Evolutionary conservation across 108 stramenopile genomes (phyloP), one percentile per base, ranked within the genome.

Genomic region (Skeletonema tropicum): DNA sequence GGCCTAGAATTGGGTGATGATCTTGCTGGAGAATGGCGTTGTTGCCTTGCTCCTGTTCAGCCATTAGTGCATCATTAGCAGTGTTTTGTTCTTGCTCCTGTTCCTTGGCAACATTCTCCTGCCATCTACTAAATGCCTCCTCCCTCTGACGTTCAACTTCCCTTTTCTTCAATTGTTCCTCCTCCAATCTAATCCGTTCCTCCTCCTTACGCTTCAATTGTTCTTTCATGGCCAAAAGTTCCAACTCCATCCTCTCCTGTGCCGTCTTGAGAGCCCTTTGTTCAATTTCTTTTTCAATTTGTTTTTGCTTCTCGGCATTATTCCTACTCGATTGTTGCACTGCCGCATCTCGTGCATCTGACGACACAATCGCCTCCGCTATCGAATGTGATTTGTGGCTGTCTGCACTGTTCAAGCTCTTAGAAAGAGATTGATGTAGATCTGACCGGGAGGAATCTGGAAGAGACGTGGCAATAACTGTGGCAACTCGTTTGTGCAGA

Each of bases 1-100:
- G 74, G n/a, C 92, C 92, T 23, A 92, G 66, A 49, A 92, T 76
- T 2, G 92, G 92, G 66, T 92, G 89, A n/a, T 70, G 66, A 10
- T 52, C 3, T 19, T 63, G n/a, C 21, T 63, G n/a, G 2, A 14
- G 0, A 29, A 13, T 32, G 41, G 5, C 46, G 9, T 36, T 12
- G 0, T 33, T 60, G 32, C 2, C 8, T 2, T 60, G 30, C 30
- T 60, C 21, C 31, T 21, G 11, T 2, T 32, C 59, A 30, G 30
- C 7, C 7, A 4, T 5, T 60, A 38, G 58, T 7, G 32, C 33
- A 35, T 41, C 14, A 7, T 32, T 11, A 10, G 10, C 17, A 39
- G 15, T 38, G 23, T 42, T 17, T 3, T 67, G 17, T 38, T 25
- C 57, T 41, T 38, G 39, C 52, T 55, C 29, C 35, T 64, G 62